Evolutionary conservation across 2,329 filamentous ascomycete species (phyloP), one percentile per base, ranked within the genome.

Genomic region (Ophiobolus disseminans): DNA sequence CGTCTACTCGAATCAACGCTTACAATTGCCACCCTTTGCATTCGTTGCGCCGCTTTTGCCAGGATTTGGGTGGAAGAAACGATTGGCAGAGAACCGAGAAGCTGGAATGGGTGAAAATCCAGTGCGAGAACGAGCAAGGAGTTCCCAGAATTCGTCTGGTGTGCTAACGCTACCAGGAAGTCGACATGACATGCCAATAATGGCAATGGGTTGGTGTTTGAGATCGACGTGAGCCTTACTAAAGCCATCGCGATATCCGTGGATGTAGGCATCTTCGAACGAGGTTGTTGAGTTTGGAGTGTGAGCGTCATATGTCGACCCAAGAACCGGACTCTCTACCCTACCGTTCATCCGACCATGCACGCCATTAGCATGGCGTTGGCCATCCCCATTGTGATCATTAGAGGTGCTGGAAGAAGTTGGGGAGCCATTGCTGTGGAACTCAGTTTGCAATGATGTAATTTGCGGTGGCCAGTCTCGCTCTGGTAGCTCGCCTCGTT

Each of bases 181-280:
- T 10, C 65, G 58, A 37, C 59, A 65, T 16, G 66, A 60, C 50
- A 74, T 73, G 34, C 75, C 75, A 48, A 77, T 64, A 13, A 78
- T 68, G n/a, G 74, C 74, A n/a, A 64, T 55, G 13, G 63, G 63
- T 10, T 50, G 54, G 34, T 62, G 48, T 31, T 57, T 55, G 3
- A 57, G 40, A 41, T 60, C 48, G n/a, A 57, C 41, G 16, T 57
- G 50, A 4, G 55, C 51, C 10, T 46, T 49, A 1, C 40, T 50
- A 22, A 55, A 57, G 2, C 54, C 54, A 10, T 62, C 57, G 30
- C 51, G 58, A 28, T 62, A 62, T 11, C 59, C 59, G 19, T 58
- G 34, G 3, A 45, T 54, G 35, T 58, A 62, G 5, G 53, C 59
- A 36, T 45, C 42, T 21, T 55, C 50, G 23, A 60, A 57, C 3